A percentile compares a stretch with the other conserved stretches of the same genome.
Evolutionary conservation across 2,329 filamentous ascomycete species (phyloP).

Genomic region (Curvularia lunata): DNA sequence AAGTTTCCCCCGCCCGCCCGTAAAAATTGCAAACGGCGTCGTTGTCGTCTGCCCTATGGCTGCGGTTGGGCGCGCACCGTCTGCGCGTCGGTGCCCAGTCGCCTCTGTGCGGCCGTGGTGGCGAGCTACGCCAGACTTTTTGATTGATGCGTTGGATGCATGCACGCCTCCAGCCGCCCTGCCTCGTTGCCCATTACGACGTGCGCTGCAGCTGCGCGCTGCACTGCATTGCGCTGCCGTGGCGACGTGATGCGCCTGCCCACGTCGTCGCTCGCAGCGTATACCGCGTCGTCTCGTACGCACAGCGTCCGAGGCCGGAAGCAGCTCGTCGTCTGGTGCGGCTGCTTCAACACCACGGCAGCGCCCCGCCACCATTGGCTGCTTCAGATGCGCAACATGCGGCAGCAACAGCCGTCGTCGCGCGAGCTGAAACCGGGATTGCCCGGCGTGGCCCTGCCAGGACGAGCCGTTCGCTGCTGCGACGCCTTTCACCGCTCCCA

Average conservation of each 20-base stretch:
- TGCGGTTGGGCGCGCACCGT: constrained; percentile 34
- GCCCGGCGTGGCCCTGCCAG: constrained; percentile 27
- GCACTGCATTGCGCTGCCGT: no score
- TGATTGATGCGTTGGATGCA: constrained; percentile 11
- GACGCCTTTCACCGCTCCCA: not conserved
- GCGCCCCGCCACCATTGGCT: constrained; percentile 9
- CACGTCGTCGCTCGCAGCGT: no score
- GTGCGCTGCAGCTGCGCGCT: no score
- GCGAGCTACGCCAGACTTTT: not conserved
- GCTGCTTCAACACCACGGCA: no score
- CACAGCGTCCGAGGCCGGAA: not conserved
- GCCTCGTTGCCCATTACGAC: not conserved
- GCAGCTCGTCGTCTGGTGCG: no score
- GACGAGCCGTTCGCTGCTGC: constrained; percentile 15
- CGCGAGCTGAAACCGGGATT: constrained; percentile 34
- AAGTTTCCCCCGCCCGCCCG: constrained; percentile 28
- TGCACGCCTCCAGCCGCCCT: constrained; percentile 8
- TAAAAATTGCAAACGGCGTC: constrained; percentile 33
- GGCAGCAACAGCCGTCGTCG: constrained; percentile 17
- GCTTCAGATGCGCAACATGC: constrained; percentile 26
- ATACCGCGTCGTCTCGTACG: no score
- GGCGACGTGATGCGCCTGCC: no score
- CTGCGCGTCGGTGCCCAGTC: constrained; percentile 18
- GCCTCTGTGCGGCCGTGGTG: not conserved
- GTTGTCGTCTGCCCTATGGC: constrained; percentile 16